Evolutionary conservation across 371 early-diverging fungal species (phyloP), one percentile per base, ranked within the genome.

Genomic region (Mucor racemosus): DNA sequence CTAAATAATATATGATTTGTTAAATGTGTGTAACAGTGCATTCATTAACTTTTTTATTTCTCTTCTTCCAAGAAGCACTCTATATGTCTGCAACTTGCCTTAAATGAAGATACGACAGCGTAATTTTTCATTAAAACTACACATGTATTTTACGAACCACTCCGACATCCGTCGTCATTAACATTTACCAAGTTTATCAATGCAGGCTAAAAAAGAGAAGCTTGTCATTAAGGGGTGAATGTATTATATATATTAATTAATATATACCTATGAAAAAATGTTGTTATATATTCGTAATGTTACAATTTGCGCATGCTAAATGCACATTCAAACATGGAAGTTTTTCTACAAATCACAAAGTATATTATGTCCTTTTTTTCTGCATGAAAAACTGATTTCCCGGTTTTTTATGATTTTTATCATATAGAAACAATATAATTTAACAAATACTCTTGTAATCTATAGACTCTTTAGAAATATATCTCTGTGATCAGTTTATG

Each of bases 1-100:
- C 50, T 50, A 50, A 50, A 50, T 50, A 26, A 50, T 50, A 21
- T 50, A 26, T 44, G 44, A 17, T 50, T 50, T 50, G 50, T 21
- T 19, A 21, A 44, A 44, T 44, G 44, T 50, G 50, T 50, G 50
- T 50, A 50, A 50, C 50, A 21, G 26, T 13, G 11, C 6, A 10
- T 50, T 50, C 26, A 50, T 50, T 50, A 50, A 26, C 50, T 50
- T 10, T 26, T 38, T 38, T 3, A 3, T 11, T 9, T 50, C 50
- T 50, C 13, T 50, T 21, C 17, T 50, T 50, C 50, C 50, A 50
- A 26, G 50, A 50, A 50, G 50, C 13, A 11, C 5, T 26, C 21
- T 50, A 21, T 11, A 26, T 50, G 50, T 8, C 8, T 44, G 44
- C 7, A 5, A 17, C 44, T 44, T 44, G 44, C 44, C 44, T 44